phyloP scores from a whole-genome alignment of 768 basidiomycete species.

The Leccinum uliginosum region DNA sequence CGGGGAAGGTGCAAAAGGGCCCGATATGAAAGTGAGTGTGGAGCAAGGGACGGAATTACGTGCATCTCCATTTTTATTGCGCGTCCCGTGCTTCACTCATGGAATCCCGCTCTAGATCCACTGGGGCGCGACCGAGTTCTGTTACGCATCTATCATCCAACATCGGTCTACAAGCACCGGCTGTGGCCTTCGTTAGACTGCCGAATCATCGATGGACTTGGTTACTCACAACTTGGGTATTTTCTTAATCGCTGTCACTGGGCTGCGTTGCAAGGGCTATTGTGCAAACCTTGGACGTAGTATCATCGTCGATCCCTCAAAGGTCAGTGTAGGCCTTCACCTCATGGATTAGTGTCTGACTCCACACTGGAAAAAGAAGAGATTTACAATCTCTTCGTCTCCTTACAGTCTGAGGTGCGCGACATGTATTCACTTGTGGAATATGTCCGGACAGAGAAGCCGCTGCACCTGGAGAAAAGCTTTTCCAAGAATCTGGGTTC shows the following conservation, averaged over 20 bases:
- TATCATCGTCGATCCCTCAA: conserved; percentile 91
- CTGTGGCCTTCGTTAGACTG: conserved; percentile 85
- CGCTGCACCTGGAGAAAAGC: conserved; percentile 76
- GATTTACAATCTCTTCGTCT: conserved; percentile 76
- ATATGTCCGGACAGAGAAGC: conserved; percentile 70
- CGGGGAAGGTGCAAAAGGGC: conserved; percentile 63
- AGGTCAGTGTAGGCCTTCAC: conserved; percentile 39
- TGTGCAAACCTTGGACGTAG: conserved; percentile 90
- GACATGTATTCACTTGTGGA: conserved; percentile 76
- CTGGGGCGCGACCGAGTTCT: conserved; percentile 85
- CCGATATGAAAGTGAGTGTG: conserved; percentile 91
- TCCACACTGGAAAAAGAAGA: conserved; percentile 78
- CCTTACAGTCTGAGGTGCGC: conserved; percentile 72
- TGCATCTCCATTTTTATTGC: conserved; percentile 35
- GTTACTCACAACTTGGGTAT: conserved; percentile 89
- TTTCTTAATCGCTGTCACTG: conserved; percentile 79
- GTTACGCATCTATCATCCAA: conserved; percentile 93
- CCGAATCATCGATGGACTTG: conserved; percentile 77
- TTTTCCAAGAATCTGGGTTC: conserved; percentile 91
- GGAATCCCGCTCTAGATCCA: conserved; percentile 57
- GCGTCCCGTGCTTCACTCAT: conserved; percentile 3
- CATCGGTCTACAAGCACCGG: conserved; percentile 78
- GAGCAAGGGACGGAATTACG: conserved; percentile 75
- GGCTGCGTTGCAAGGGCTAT: conserved; percentile 89
- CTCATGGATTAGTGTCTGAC: background rate